Evolutionary conservation across 2,329 filamentous ascomycete species (phyloP).

Genomic region (Cercospora sp.): DNA sequence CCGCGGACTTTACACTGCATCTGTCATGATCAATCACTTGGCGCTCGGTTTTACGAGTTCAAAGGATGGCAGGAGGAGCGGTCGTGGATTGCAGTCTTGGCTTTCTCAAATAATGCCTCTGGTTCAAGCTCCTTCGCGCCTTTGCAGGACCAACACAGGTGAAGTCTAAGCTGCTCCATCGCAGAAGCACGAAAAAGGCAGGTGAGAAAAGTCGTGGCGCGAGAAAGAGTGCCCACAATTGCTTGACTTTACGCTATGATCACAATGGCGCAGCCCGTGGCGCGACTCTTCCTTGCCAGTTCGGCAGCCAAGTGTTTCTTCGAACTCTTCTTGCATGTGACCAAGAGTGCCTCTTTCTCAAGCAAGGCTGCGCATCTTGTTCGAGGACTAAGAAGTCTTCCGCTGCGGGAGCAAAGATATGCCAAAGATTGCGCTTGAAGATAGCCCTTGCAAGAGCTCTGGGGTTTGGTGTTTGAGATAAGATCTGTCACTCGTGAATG

Average conservation of each 20-base stretch:
- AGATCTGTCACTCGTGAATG: background rate
- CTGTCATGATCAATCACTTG: background rate
- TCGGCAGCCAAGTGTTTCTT: slow-evolving; percentile 10
- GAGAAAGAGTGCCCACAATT: slow-evolving; percentile 1
- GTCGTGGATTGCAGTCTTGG: background rate
- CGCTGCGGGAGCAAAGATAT: background rate
- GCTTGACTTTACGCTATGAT: slow-evolving; percentile 6
- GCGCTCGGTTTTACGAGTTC: background rate
- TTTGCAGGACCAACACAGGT: background rate
- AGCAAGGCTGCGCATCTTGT: slow-evolving; percentile 12
- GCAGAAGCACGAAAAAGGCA: background rate
- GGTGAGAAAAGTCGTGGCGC: background rate
- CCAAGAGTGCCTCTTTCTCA: slow-evolving; percentile 5
- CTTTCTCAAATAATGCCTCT: background rate
- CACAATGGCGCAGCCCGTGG: background rate
- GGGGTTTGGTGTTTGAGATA: background rate
- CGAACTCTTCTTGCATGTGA: slow-evolving; percentile 7
- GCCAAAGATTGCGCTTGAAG: background rate
- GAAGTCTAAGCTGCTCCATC: background rate
- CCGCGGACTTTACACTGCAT: background rate
- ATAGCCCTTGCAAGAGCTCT: background rate
- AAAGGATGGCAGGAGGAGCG: background rate
- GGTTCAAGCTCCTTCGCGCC: background rate
- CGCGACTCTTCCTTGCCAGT: background rate
- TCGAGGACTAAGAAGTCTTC: background rate